These are phyloP conservation scores for Sphagnum fallax DNA, from an alignment of 228 moss, liverwort and hornwort species.

Conservation along the genomic window DNA sequence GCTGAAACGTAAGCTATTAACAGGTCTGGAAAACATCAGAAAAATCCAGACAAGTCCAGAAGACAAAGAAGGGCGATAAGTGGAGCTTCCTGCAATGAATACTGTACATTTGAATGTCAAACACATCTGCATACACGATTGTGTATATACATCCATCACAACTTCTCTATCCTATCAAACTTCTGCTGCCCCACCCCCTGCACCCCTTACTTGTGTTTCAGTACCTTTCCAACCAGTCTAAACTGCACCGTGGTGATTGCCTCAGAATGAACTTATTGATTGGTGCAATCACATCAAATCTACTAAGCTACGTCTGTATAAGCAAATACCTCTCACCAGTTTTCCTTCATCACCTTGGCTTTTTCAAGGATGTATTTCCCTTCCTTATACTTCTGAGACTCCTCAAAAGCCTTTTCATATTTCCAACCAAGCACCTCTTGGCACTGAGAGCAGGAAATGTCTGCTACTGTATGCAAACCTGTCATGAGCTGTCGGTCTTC, in stretches of 20 bases:
- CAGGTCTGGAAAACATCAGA: too few relatives aligned
- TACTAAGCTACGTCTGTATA: constrained; percentile 20
- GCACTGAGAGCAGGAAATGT: constrained; percentile 87
- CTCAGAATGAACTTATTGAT: constrained; percentile 20
- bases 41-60: too few relatives aligned
- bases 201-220: constrained; percentile 30
- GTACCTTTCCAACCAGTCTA: constrained; percentile 23
- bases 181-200: neutral
- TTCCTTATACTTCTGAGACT: constrained; percentile 96
- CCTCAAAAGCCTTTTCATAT: constrained; percentile 92
- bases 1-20: too few relatives aligned
- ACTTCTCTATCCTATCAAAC: constrained; percentile 1
- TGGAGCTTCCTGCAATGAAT: constrained; percentile 66
- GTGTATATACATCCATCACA: constrained; percentile 6
- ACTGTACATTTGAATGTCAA: constrained; percentile 54
- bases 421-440: constrained; percentile 97
- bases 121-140: constrained; percentile 47
- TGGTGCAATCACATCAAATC: constrained; percentile 5
- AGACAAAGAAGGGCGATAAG: constrained; percentile 35
- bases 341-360: constrained; percentile 95
- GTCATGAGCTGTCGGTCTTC: constrained; percentile 88
- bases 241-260: constrained; percentile 7
- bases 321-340: constrained; percentile 50
- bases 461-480: constrained; percentile 90
- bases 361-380: constrained; percentile 95